These are phyloP conservation scores for Fusarium sp. DNA, from an alignment of 2,329 filamentous ascomycete genomes.

Conservation along the genomic window DNA sequence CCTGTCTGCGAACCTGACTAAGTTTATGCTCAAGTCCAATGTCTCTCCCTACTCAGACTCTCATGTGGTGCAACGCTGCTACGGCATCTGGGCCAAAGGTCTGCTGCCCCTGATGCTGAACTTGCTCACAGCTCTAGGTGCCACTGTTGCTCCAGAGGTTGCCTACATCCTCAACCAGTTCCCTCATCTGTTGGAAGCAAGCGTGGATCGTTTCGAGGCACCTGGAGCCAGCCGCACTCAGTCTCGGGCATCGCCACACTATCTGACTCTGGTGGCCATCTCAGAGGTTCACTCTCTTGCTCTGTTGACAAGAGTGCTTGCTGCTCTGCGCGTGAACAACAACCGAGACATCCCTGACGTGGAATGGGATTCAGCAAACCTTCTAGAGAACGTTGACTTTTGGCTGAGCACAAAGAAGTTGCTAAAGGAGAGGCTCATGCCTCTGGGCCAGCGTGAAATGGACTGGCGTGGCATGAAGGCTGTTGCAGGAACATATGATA, in stretches of 20 bases:
- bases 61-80: conserved; percentile 76
- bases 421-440: conserved; percentile 78
- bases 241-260: conserved; percentile 63
- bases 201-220: conserved; percentile 77
- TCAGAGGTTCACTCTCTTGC: conserved; percentile 83
- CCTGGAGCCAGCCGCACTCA: conserved; percentile 65
- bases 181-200: conserved; percentile 78
- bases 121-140: conserved; percentile 82
- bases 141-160: conserved; percentile 85
- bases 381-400: conserved; percentile 86
- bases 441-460: conserved; percentile 77
- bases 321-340: conserved; percentile 72
- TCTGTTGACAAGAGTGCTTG: conserved; percentile 78
- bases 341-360: conserved; percentile 79
- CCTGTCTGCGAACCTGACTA: conserved; percentile 80
- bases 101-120: conserved; percentile 91
- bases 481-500: conserved; percentile 61
- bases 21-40: conserved; percentile 76
- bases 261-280: conserved; percentile 77
- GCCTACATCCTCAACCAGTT: conserved; percentile 91
- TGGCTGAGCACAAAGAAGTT: conserved; percentile 77
- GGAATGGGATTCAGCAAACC: conserved; percentile 76
- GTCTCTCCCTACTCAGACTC: conserved; percentile 84
- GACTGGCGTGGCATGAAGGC: conserved; percentile 65
- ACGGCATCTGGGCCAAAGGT: conserved; percentile 89